Evolutionary conservation across 140 eudicot species (phyloP).

Genomic region (Oenanthe javanica): DNA sequence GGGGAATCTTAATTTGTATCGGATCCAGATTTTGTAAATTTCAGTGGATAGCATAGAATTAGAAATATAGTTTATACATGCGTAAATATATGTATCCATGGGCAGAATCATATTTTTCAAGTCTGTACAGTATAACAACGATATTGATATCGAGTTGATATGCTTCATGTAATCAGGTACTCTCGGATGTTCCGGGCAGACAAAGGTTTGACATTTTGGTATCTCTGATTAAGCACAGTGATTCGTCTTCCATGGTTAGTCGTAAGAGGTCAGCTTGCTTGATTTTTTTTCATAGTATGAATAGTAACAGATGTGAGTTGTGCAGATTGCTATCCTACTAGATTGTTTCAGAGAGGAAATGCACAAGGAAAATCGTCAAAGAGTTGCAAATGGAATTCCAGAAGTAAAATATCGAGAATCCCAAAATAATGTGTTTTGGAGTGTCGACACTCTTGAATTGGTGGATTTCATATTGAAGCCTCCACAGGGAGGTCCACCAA

Average conservation of each 20-base stretch:
- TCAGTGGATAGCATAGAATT: neutral
- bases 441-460: constrained; percentile 49
- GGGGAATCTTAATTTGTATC: neutral
- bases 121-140: neutral
- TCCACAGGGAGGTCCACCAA: constrained; percentile 84
- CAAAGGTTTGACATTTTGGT: constrained; percentile 58
- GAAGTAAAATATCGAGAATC: constrained; percentile 18
- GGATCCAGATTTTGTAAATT: neutral
- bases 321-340: constrained; percentile 74
- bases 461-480: constrained; percentile 81
- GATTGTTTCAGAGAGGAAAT: constrained; percentile 63
- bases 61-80: neutral
- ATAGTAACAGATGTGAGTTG: constrained; percentile 2
- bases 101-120: neutral
- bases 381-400: constrained; percentile 21
- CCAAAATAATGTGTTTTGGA: constrained; percentile 50
- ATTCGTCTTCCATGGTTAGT: constrained; percentile 83
- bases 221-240: constrained; percentile 58
- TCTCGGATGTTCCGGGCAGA: constrained; percentile 61
- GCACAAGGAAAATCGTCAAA: constrained; percentile 36
- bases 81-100: neutral
- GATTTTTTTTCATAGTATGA: constrained; percentile 8
- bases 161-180: constrained; percentile 42
- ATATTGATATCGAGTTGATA: neutral
- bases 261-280: constrained; percentile 11